A percentile compares a stretch with the other conserved stretches of the same genome.
Conservation (phyloP, 1,139 yeast genomes). For the Magnusiomyces suaveolens region DNA sequence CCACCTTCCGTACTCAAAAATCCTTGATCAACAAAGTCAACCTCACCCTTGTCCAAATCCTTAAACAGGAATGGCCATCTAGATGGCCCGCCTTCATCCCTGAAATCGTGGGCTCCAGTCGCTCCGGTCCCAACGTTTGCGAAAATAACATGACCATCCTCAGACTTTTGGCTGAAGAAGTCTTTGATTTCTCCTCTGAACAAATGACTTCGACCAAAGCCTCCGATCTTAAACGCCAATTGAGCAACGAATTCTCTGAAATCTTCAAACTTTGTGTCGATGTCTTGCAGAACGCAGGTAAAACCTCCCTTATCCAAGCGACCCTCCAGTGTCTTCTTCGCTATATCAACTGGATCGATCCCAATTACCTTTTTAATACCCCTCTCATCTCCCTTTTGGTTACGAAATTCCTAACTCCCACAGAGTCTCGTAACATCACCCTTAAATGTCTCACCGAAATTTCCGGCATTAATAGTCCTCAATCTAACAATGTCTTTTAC, state of each 20-base stretch:
- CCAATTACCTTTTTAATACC: slow-evolving; percentile 81
- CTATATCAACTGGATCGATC: slow-evolving; percentile 92
- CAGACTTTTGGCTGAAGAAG: slow-evolving; percentile 85
- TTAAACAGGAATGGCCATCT: slow-evolving; percentile 98
- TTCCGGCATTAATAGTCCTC: slow-evolving; percentile 52
- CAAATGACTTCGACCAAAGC: slow-evolving; percentile 96
- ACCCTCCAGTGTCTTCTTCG: slow-evolving; percentile 75
- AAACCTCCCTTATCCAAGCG: slow-evolving; percentile 72
- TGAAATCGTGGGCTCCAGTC: slow-evolving; percentile 76
- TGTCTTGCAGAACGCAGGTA: slow-evolving; percentile 78
- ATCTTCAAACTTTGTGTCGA: slow-evolving; percentile 89
- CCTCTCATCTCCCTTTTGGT: slow-evolving; percentile 63
- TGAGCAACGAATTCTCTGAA: slow-evolving; percentile 86
- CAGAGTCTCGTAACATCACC: slow-evolving; percentile 73
- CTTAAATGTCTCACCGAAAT: slow-evolving; percentile 91
- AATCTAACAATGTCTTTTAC: slow-evolving; percentile 55
- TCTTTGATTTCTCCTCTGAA: slow-evolving; percentile 87
- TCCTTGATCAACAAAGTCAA: slow-evolving; percentile 89
- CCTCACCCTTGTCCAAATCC: slow-evolving; percentile 81
- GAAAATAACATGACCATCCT: slow-evolving; percentile 94
- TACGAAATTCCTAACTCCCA: slow-evolving; percentile 64
- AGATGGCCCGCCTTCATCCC: slow-evolving; percentile 98
- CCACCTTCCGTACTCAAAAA: slow-evolving; percentile 61
- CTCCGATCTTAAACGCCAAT: slow-evolving; percentile 64
- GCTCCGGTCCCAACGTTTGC: slow-evolving; percentile 84